phyloP scores from a whole-genome alignment of 73 alveolate genomes.

The Paramecium tetraurelia region DNA sequence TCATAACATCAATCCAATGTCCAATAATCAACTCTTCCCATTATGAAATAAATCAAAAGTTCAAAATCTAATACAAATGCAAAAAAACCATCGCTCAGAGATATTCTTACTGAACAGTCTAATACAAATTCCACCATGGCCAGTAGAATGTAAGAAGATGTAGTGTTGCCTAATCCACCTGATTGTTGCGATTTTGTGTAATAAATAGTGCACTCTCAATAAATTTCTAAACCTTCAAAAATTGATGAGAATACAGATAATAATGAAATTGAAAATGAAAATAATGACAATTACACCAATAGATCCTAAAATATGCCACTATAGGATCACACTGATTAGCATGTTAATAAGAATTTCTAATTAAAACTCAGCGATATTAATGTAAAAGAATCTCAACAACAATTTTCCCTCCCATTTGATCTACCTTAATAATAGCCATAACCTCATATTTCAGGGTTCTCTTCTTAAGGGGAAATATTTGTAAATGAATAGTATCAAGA shows the following conservation, averaged over 20 bases:
- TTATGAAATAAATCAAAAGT: neutral
- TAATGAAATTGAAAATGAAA: neutral
- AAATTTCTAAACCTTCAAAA: neutral
- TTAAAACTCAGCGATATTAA: neutral
- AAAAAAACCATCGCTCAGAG: neutral
- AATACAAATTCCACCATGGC: neutral
- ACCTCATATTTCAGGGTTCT: neutral
- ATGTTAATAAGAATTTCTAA: neutral
- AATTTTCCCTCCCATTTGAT: conserved; percentile 38
- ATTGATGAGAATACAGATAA: neutral
- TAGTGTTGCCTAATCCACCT: neutral
- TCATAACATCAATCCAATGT: neutral
- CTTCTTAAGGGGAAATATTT: conserved; percentile 17
- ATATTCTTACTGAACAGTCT: neutral
- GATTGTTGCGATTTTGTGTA: neutral
- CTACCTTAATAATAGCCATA: neutral
- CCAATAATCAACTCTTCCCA: neutral
- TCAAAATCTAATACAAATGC: neutral
- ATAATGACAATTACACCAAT: neutral
- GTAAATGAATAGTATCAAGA: conserved; percentile 67
- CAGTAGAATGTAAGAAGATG: neutral
- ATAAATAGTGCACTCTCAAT: neutral
- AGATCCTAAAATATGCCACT: neutral
- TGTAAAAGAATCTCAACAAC: neutral
- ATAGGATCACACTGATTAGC: neutral